A percentile compares a stretch with the other conserved stretches of the same genome.
These are phyloP conservation scores for Vicia faba DNA, from an alignment of 306 rosid genomes.

Conservation along the genomic window DNA sequence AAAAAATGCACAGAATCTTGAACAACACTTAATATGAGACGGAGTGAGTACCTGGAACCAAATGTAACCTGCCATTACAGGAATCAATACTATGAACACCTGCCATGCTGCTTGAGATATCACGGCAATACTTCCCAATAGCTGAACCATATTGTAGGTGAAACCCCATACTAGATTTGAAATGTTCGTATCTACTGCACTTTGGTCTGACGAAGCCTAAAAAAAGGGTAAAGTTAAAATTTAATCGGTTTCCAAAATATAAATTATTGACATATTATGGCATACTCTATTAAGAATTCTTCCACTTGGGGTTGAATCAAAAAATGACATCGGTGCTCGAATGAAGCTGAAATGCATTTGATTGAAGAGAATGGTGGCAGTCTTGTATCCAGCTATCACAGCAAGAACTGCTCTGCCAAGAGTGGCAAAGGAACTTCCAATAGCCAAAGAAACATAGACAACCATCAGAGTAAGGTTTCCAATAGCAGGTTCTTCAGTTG, in stretches of 20 bases:
- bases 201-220: conserved; percentile 56
- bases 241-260: background rate
- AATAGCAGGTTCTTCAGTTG: conserved; percentile 47
- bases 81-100: conserved; percentile 45
- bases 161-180: conserved; percentile 17
- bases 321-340: conserved; percentile 84
- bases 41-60: conserved; percentile 44
- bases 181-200: conserved; percentile 31
- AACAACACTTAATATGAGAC: background rate
- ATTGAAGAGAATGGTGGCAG: conserved; percentile 67
- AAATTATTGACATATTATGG: background rate
- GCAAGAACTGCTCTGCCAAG: conserved; percentile 49
- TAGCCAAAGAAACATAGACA: conserved; percentile 65
- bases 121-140: conserved; percentile 40
- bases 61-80: conserved; percentile 47
- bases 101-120: conserved; percentile 52
- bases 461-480: conserved; percentile 50
- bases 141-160: background rate
- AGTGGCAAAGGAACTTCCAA: conserved; percentile 63
- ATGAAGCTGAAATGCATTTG: conserved; percentile 72
- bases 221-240: background rate
- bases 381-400: conserved; percentile 60
- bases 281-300: conserved; percentile 61
- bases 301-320: conserved; percentile 75
- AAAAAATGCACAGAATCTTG: background rate